phyloP scores from a whole-genome alignment of 805 yeast genomes.

The Komagataella phaffii region DNA sequence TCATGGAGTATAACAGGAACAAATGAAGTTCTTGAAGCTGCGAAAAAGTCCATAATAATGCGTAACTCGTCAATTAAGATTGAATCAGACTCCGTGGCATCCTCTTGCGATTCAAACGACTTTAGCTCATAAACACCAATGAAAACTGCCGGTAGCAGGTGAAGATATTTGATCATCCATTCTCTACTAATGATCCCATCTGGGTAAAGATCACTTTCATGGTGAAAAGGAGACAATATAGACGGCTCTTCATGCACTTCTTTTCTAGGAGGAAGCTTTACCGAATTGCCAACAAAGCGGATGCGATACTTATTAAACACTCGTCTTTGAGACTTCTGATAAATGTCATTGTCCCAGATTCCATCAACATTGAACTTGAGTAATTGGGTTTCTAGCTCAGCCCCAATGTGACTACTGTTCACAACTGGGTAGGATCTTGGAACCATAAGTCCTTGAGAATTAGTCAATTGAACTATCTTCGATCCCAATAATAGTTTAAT shows the following conservation, averaged over 20 bases:
- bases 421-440: background rate
- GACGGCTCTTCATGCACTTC: constrained; percentile 7
- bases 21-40: background rate
- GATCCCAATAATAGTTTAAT: background rate
- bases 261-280: background rate
- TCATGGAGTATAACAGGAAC: background rate
- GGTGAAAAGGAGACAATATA: constrained; percentile 29
- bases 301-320: background rate
- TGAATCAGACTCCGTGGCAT: background rate
- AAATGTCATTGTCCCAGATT: background rate
- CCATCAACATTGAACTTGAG: background rate
- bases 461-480: background rate
- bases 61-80: background rate
- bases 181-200: constrained; percentile 26
- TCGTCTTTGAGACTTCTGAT: background rate
- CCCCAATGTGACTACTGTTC: background rate
- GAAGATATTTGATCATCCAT: constrained; percentile 42
- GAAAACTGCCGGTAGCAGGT: constrained; percentile 31
- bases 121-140: constrained; percentile 28
- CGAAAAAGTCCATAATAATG: background rate
- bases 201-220: constrained; percentile 24
- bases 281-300: background rate
- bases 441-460: background rate
- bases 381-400: background rate
- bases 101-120: constrained; percentile 1